These are phyloP conservation scores for Ceriops zippeliana DNA, from an alignment of 345 rosid genomes.

Conservation along the genomic window DNA sequence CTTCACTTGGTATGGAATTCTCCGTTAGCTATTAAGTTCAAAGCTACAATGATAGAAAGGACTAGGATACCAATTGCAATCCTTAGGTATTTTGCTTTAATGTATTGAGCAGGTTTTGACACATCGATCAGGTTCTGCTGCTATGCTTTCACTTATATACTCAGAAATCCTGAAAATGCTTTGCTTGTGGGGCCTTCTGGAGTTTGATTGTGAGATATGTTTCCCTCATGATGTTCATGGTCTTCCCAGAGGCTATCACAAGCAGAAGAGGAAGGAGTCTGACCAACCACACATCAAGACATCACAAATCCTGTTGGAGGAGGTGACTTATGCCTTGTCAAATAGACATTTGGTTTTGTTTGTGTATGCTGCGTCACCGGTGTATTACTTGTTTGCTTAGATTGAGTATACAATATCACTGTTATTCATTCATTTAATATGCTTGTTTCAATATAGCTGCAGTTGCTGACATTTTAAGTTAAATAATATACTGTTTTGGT, in stretches of 20 bases:
- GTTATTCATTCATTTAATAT: too few relatives aligned
- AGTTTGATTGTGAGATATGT: constrained; percentile 59
- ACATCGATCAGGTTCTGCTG: constrained; percentile 57
- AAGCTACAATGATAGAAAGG: constrained; percentile 1
- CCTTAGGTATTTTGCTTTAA: constrained; percentile 8
- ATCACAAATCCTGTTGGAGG: constrained; percentile 38
- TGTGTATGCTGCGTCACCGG: too few relatives aligned
- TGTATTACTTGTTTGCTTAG: too few relatives aligned
- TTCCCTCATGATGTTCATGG: constrained; percentile 49
- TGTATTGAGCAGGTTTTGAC: constrained; percentile 51
- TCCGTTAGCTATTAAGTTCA: constrained; percentile 3
- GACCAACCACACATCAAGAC: constrained; percentile 56
- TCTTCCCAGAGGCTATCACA: constrained; percentile 59
- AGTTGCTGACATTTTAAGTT: too few relatives aligned
- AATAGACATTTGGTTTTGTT: neutral
- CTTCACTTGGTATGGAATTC: constrained; percentile 49
- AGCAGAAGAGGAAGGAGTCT: constrained; percentile 54
- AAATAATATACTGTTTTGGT: too few relatives aligned
- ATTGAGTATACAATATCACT: too few relatives aligned
- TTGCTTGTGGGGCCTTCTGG: constrained; percentile 48
- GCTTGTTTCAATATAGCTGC: too few relatives aligned
- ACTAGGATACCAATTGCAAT: neutral
- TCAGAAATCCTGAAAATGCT: constrained; percentile 62
- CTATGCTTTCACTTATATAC: constrained; percentile 51
- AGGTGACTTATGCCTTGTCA: constrained; percentile 27